Evolutionary conservation across 2,329 filamentous ascomycete species (phyloP).

Genomic region (Xylariaceae sp.): DNA sequence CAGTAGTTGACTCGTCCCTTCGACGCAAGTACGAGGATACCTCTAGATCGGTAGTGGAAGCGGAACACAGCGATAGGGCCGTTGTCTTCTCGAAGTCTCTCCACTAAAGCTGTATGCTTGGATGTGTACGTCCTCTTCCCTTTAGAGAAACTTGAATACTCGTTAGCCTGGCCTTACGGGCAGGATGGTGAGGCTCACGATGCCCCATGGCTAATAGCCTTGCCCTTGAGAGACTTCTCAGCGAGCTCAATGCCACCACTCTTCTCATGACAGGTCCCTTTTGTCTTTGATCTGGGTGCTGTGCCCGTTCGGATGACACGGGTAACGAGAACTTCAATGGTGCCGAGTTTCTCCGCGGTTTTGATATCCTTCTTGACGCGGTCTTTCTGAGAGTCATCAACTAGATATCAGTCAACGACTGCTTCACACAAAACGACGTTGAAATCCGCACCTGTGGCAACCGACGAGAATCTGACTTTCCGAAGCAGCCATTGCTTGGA

Average conservation of each 20-base stretch:
- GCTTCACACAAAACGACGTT: not conserved
- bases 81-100: constrained; percentile 5
- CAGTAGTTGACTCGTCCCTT: not conserved
- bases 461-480: constrained; percentile 20
- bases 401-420: constrained; percentile 6
- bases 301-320: constrained; percentile 3
- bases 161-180: not conserved
- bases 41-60: constrained; percentile 30
- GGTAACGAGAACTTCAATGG: constrained; percentile 18
- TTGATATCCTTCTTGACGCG: constrained; percentile 17
- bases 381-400: constrained; percentile 15
- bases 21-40: constrained; percentile 7
- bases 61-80: constrained; percentile 23
- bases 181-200: constrained; percentile 16
- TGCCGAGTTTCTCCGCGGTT: constrained; percentile 18
- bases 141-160: constrained; percentile 7
- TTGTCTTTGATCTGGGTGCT: not conserved
- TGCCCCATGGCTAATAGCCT: constrained; percentile 28
- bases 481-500: constrained; percentile 9
- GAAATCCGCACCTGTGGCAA: constrained; percentile 21
- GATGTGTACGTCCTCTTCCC: not conserved
- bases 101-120: not conserved
- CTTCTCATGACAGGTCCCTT: not conserved
- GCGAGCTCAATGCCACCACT: constrained; percentile 16
- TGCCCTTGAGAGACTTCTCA: constrained; percentile 30